Evolutionary conservation across 129 eudicot species (phyloP).

Genomic region (Flaveria trinervia): DNA sequence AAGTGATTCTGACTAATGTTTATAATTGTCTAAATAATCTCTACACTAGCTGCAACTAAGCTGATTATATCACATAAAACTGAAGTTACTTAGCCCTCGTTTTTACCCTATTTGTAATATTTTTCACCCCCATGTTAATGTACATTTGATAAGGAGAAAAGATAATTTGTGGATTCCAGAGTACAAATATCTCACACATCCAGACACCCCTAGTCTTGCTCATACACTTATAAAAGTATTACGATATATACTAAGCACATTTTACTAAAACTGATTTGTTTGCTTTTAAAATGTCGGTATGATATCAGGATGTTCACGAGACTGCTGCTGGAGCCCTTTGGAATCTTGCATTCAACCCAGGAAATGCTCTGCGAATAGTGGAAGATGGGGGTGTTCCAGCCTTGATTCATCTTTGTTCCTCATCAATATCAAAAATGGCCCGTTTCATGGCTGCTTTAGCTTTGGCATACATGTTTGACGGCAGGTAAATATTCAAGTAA

Average conservation of each 20-base stretch:
- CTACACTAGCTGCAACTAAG: background rate
- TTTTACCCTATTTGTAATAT: background rate
- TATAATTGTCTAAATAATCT: background rate
- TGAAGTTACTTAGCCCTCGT: background rate
- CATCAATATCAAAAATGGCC: constrained; percentile 94
- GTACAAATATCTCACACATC: background rate
- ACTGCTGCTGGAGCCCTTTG: constrained; percentile 99
- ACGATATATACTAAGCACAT: background rate
- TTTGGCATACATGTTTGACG: constrained; percentile 96
- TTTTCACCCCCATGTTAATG: background rate
- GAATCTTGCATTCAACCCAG: constrained; percentile 97
- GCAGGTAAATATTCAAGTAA: constrained; percentile 53
- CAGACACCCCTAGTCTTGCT: background rate
- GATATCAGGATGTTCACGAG: constrained; percentile 90
- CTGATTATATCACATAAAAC: background rate
- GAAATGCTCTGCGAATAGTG: constrained; percentile 93
- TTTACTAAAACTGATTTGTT: background rate
- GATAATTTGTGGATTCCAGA: background rate
- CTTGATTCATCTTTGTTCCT: constrained; percentile 75
- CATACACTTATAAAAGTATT: background rate
- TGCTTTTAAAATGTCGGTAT: background rate
- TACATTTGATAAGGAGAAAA: background rate
- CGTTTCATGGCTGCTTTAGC: constrained; percentile 99
- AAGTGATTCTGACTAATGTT: background rate
- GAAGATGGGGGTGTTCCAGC: constrained; percentile 96